Base-by-base conservation (phyloP, 306 rosid genomes). In the Urtica urens region DNA sequence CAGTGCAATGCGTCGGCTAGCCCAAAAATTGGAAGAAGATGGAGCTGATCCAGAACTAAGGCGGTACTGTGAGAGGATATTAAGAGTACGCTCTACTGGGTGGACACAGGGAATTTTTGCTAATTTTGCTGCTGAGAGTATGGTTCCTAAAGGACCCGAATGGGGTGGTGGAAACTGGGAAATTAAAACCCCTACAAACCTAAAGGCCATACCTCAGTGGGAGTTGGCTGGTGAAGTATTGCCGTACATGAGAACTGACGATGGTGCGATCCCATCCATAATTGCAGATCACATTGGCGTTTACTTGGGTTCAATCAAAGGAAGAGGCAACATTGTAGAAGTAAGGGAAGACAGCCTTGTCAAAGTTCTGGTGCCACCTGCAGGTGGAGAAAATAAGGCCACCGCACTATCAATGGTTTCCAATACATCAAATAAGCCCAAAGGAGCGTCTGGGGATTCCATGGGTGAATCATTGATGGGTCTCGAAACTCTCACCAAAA, bases 151-250 rank as follows among this genome's bases (percentile, higher is more conserved):
- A 62, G 99, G 99, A 64, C 73, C 86, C 69, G 99, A 92, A 61
- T 92, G 99, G 99, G 96, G 96, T 49, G 99, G 99, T 61, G 94
- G 96, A 65, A 77, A 92, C 79, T 92, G 99, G 99, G 94, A 92
- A 73, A 92, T 82, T 67, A 92, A 85, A 78, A 92, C 94, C 71
- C 94, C 92, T 53, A 78, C 83, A 47, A 77, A 71, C 63, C 65
- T 75, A 53, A 92, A 85, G 80, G 87, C 78, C 59, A 79, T 92
- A 60, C 99, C 96, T 60, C 82, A 85, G 65, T 92, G 99, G 99
- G 96, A 77, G 66, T 83, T 92, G 72, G 96, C 96, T 61, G 92
- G 78, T 23, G 96, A 85, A 76, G 96, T 92, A 66, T 72, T 71
- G 64, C 99, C 96, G 59, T 92, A 92, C 70, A 92, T 92, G 99